A percentile compares a stretch with the other conserved stretches of the same genome.
phyloP scores from a whole-genome alignment of 805 yeast genomes.

The Ogataea parapolymorpha region DNA sequence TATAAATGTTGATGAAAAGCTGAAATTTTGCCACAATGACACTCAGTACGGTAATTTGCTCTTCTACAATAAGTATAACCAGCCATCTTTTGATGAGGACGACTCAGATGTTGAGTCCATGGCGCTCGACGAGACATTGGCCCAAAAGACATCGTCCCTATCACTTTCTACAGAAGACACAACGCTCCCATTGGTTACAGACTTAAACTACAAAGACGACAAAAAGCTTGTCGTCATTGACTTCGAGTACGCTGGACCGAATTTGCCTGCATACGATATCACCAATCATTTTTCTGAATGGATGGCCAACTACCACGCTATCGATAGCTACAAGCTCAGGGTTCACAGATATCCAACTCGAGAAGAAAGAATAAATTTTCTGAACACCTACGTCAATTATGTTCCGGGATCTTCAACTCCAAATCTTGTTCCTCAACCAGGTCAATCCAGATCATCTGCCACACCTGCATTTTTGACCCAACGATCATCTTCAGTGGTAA shows the following conservation, averaged over 20 bases:
- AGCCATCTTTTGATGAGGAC: conserved; percentile 26
- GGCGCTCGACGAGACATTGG: conserved; percentile 15
- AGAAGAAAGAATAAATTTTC: conserved; percentile 65
- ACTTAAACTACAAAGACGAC: conserved; percentile 39
- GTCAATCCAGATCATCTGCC: conserved; percentile 6
- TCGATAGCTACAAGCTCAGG: conserved; percentile 50
- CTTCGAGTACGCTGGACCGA: conserved; percentile 93
- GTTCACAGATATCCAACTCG: conserved; percentile 59
- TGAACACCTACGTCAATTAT: conserved; percentile 75
- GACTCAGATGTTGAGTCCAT: conserved; percentile 24
- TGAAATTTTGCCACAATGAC: conserved; percentile 92
- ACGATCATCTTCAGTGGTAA: conserved; percentile 32
- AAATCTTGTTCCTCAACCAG: conserved; percentile 13
- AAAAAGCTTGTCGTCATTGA: conserved; percentile 87
- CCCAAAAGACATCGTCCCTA: conserved; percentile 16
- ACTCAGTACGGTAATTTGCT: conserved; percentile 94
- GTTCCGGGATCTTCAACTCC: conserved; percentile 35
- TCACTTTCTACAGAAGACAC: conserved; percentile 17
- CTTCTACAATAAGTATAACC: conserved; percentile 39
- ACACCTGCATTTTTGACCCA: conserved; percentile 11
- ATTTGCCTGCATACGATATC: conserved; percentile 83
- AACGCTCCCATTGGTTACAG: conserved; percentile 30
- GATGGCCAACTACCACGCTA: conserved; percentile 90
- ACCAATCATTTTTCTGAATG: conserved; percentile 95
- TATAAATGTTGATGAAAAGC: conserved; percentile 40